A percentile compares a stretch with the other conserved stretches of the same genome.
Conservation (phyloP, 345 rosid species). For the Aquilaria malaccensis region DNA sequence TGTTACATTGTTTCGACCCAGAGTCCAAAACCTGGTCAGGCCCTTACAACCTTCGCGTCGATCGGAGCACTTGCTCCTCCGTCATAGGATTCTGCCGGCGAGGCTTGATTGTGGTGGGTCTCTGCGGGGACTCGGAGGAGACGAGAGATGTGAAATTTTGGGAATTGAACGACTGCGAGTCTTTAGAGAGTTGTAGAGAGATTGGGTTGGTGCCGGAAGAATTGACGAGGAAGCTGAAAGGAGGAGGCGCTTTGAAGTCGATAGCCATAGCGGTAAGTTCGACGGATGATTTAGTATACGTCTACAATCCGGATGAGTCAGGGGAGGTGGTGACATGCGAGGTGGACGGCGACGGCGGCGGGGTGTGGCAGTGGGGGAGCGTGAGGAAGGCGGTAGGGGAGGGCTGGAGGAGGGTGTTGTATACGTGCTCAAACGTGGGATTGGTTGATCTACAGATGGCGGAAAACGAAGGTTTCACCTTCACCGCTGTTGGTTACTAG, state of each 20-base stretch:
- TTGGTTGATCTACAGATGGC: slow-evolving; percentile 46
- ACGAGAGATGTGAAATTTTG: slow-evolving; percentile 41
- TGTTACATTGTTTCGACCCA: slow-evolving; percentile 40
- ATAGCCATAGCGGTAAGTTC: slow-evolving; percentile 21
- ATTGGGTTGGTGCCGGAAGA: slow-evolving; percentile 47
- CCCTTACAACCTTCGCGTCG: slow-evolving; percentile 35
- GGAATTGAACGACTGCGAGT: slow-evolving; percentile 27
- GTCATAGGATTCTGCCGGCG: slow-evolving; percentile 25
- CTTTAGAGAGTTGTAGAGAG: slow-evolving; percentile 18
- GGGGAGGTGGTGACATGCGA: slow-evolving; percentile 41
- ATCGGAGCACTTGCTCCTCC: slow-evolving; percentile 17
- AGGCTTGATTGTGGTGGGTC: slow-evolving; percentile 42
- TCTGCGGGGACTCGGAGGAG: slow-evolving; percentile 23
- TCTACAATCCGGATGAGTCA: slow-evolving; percentile 17
- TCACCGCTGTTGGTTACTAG: background rate
- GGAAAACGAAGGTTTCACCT: slow-evolving; percentile 14
- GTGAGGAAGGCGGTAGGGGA: slow-evolving; percentile 23
- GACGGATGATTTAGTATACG: slow-evolving; percentile 30
- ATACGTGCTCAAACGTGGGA: slow-evolving; percentile 39
- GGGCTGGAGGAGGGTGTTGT: slow-evolving; percentile 16
- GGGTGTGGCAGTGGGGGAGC: slow-evolving; percentile 35
- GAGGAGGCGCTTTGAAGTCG: slow-evolving; percentile 19
- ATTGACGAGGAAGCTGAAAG: slow-evolving; percentile 35
- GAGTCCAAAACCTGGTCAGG: slow-evolving; percentile 45
- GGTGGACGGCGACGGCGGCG: slow-evolving; percentile 22